These are phyloP conservation scores for Wallacemonas sp. DNA, from an alignment of 208 protist genomes.

Conservation along the genomic window DNA sequence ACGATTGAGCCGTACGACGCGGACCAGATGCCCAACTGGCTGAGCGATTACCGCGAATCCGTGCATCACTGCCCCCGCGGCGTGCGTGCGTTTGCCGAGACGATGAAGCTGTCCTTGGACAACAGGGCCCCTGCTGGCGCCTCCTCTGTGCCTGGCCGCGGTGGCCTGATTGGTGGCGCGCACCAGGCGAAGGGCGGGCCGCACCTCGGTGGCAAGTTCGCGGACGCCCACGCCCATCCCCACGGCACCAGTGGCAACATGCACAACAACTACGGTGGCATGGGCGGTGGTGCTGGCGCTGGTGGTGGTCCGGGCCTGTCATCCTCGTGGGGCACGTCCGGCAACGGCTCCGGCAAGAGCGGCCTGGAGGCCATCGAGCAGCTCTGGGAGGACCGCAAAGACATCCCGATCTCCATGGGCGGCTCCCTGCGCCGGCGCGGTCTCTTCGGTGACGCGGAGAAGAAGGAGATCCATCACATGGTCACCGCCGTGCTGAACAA, in stretches of 20 bases:
- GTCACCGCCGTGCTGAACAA: constrained; percentile 86
- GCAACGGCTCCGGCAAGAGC: constrained; percentile 17
- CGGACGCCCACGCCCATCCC: constrained; percentile 4
- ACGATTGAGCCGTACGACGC: constrained; percentile 29
- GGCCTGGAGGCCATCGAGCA: constrained; percentile 51
- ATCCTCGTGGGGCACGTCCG: neutral
- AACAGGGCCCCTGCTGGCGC: neutral
- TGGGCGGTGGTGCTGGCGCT: neutral
- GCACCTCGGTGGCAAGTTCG: neutral
- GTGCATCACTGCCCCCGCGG: constrained; percentile 36
- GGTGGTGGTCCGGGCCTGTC: constrained; percentile 4
- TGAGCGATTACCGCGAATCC: constrained; percentile 38
- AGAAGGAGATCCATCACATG: constrained; percentile 76
- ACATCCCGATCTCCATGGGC: constrained; percentile 63
- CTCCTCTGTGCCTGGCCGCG: neutral
- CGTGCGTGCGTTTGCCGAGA: constrained; percentile 34
- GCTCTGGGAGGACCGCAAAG: constrained; percentile 70
- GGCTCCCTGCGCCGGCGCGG: constrained; percentile 49
- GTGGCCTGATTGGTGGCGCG: neutral
- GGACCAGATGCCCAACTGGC: constrained; percentile 29
- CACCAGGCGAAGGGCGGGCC: neutral
- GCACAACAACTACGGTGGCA: too few species aligned
- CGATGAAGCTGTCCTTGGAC: constrained; percentile 5
- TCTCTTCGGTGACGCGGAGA: constrained; percentile 71
- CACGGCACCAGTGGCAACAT: too few species aligned